A percentile compares a stretch with the other conserved stretches of the same genome.
These are phyloP conservation scores for Chrysoporthe cubensis DNA, from an alignment of 2,329 filamentous ascomycete genomes.

Conservation along the genomic window DNA sequence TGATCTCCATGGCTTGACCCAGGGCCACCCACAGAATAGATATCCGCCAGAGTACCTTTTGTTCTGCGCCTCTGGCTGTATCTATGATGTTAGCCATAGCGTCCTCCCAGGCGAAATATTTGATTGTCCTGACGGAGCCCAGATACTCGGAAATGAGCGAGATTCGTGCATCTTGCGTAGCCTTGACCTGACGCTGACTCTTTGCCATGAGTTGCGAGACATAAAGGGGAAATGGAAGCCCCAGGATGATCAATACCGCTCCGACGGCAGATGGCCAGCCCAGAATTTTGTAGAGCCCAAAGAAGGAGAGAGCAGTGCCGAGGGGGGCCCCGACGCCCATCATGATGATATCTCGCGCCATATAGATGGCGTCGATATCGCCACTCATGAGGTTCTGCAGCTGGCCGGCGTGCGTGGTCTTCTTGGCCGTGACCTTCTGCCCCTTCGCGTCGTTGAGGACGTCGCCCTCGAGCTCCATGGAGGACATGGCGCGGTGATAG, in stretches of 20 bases:
- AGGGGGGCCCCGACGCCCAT: constrained; percentile 50
- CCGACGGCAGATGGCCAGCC: constrained; percentile 61
- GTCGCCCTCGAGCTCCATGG: constrained; percentile 62
- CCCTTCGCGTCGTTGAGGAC: constrained; percentile 43
- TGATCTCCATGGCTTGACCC: constrained; percentile 54
- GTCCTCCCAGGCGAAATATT: constrained; percentile 65
- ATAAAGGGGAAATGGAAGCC: constrained; percentile 54
- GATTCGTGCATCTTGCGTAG: constrained; percentile 60
- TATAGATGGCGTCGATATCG: constrained; percentile 59
- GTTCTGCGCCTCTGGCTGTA: constrained; percentile 53
- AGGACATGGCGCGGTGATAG: constrained; percentile 58
- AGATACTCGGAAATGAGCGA: constrained; percentile 63
- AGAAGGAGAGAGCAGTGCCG: constrained; percentile 51
- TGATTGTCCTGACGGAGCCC: constrained; percentile 60
- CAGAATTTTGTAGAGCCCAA: constrained; percentile 59
- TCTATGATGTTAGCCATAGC: constrained; percentile 56
- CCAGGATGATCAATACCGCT: constrained; percentile 49
- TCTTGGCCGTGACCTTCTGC: constrained; percentile 29
- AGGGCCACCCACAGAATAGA: constrained; percentile 52
- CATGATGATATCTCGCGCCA: constrained; percentile 55
- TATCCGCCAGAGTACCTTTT: constrained; percentile 58
- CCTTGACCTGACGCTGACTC: constrained; percentile 56
- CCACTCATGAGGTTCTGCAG: constrained; percentile 58
- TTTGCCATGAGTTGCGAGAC: constrained; percentile 54
- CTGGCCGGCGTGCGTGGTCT: constrained; percentile 32